Base-by-base conservation (phyloP, 306 rosid genomes). In the Rosa chinensis region DNA sequence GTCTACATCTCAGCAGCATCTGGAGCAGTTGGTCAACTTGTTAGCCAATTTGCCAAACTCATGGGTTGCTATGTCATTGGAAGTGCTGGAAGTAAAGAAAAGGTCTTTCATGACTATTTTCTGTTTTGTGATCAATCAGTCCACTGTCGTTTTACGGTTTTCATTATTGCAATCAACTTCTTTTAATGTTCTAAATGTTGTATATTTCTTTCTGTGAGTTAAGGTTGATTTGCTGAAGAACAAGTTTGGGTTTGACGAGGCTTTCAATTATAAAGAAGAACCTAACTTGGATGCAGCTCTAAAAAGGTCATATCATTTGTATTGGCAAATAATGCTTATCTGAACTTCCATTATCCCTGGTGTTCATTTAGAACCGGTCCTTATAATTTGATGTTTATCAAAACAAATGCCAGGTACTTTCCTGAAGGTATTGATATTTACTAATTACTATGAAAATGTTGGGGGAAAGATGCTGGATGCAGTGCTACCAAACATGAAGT, bases 391-490 rank as follows among this genome's bases (percentile, higher is more conserved):
- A 48, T 10, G 14, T 55, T 7, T 18, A 7, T 20, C n/a, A 5
- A 17, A 32, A 0, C 45, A 43, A 32, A 43, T 43, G 45, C 25
- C 14, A 3, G 84, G 73, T 81, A 59, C 71, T 58, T 81, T 4
- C 80, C 80, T 10, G 72, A 69, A 69, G 84, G 77, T 12, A 81
- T 81, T 3, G 77, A 81, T 13, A 81, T 81, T 4, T 81, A 73
- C 66, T 13, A 81, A 76, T 4, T 81, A 73, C 66, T 80, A 47
- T 66, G 83, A 78, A 32, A 70, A 81, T 80, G 84, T 80, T 66
- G 87, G 87, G 47, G 87, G 87, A 48, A 77, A 67, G 66, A 84
- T 61, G 73, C 77, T 84, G 2, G 87, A 84, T 72, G 84, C 87
- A 6, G 87, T 84, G 68, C 79, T 53, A 11, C 56, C 56, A 50